Conservation (phyloP, 2,329 filamentous ascomycete species). For the Periconia sp. region DNA sequence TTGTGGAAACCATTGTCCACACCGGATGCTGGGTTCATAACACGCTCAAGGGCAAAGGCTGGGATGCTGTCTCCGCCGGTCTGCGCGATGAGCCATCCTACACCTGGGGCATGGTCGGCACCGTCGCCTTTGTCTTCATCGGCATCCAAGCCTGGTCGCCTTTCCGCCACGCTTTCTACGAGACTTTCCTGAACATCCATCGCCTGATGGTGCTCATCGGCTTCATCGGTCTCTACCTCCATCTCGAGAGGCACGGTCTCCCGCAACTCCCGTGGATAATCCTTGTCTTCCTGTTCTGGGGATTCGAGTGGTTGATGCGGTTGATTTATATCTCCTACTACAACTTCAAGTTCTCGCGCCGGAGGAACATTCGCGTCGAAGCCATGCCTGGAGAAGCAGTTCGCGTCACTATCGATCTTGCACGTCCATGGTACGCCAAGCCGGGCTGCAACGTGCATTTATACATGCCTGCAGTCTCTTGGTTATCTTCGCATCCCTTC, state of each 20-base stretch:
- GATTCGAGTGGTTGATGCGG: conserved; percentile 64
- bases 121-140: conserved; percentile 67
- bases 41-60: conserved; percentile 64
- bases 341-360: conserved; percentile 58
- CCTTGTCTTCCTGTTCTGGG: conserved; percentile 78
- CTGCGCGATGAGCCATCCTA: conserved; percentile 69
- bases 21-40: conserved; percentile 76
- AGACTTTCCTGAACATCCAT: conserved; percentile 90
- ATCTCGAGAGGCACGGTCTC: conserved; percentile 71
- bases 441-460: conserved; percentile 67
- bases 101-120: conserved; percentile 65
- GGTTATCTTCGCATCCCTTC: conserved; percentile 56
- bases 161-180: conserved; percentile 92
- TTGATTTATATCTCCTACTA: conserved; percentile 58
- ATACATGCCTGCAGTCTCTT: conserved; percentile 59
- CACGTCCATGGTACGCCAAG: conserved; percentile 58
- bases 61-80: conserved; percentile 61
- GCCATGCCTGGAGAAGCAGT: conserved; percentile 66
- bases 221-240: conserved; percentile 77
- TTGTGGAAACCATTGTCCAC: conserved; percentile 73
- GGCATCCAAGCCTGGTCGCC: conserved; percentile 76
- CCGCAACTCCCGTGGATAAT: conserved; percentile 77
- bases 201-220: conserved; percentile 73
- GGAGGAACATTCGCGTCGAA: conserved; percentile 61
- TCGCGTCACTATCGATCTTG: conserved; percentile 65